These are phyloP conservation scores for Achaetomiella virescens DNA, from an alignment of 495 filamentous ascomycete species.

Conservation along the genomic window DNA sequence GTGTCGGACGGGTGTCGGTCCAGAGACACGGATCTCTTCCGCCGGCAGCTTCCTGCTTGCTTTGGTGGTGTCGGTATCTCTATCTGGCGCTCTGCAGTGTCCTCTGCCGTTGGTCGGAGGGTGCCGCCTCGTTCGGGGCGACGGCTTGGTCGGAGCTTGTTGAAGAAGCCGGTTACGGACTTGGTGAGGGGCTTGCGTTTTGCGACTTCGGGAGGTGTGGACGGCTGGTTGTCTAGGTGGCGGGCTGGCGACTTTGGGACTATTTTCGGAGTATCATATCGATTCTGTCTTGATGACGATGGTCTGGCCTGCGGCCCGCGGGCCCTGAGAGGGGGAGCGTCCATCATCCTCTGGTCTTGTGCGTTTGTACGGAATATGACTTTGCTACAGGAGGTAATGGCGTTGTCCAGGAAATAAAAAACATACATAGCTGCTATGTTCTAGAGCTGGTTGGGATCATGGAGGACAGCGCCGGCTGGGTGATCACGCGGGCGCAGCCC, in stretches of 20 bases:
- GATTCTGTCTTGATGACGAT: not conserved
- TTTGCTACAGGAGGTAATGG: no score
- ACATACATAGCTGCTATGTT: no score
- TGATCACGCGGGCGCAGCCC: no score
- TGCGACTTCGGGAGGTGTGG: not conserved
- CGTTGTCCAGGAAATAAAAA: no score
- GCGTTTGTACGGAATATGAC: no score
- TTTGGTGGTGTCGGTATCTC: not conserved
- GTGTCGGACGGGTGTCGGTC: constrained; percentile 16
- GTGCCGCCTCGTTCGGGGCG: constrained; percentile 42
- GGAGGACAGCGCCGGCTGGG: no score
- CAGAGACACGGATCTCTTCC: not conserved
- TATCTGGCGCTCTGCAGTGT: not conserved
- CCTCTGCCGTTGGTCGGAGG: constrained; percentile 9
- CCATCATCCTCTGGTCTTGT: no score
- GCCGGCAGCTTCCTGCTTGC: not conserved
- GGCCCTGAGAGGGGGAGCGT: not conserved
- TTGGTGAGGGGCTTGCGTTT: constrained; percentile 10
- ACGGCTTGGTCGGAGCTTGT: constrained; percentile 32
- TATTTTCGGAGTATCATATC: not conserved
- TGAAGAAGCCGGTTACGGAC: constrained; percentile 29
- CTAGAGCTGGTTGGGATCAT: no score
- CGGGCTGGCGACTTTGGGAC: not conserved
- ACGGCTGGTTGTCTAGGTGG: not conserved
- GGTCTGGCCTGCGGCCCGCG: not conserved